phyloP scores from a whole-genome alignment of 257 asterid species.

The Ehretia macrophylla region DNA sequence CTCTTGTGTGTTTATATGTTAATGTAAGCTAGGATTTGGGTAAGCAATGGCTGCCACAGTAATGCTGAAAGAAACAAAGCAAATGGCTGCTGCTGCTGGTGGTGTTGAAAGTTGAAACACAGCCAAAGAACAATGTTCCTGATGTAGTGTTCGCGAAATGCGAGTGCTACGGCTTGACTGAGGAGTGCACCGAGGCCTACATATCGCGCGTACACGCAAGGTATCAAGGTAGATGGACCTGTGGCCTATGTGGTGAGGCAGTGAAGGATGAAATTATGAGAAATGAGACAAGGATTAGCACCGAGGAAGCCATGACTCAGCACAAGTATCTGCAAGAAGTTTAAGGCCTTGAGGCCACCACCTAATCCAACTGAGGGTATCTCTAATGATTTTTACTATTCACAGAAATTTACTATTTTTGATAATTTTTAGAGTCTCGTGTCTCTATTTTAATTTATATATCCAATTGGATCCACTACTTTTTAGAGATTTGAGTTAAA shows the following conservation, averaged over 20 bases:
- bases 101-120: constrained; percentile 23
- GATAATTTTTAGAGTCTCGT: too few relatives aligned
- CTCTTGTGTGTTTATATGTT: background rate
- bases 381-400: too few relatives aligned
- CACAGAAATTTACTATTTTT: too few relatives aligned
- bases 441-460: too few relatives aligned
- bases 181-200: constrained; percentile 78
- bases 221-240: constrained; percentile 74
- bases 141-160: constrained; percentile 52
- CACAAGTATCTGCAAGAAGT: constrained; percentile 68
- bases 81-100: constrained; percentile 1
- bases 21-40: background rate
- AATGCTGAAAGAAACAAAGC: background rate
- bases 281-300: constrained; percentile 39
- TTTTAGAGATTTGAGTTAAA: too few relatives aligned
- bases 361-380: constrained; percentile 40
- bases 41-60: background rate
- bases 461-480: too few relatives aligned
- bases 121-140: constrained; percentile 8
- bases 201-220: constrained; percentile 44
- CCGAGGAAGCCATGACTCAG: constrained; percentile 62
- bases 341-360: constrained; percentile 54
- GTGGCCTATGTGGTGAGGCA: constrained; percentile 88
- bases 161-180: constrained; percentile 79
- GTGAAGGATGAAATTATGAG: constrained; percentile 67